Evolutionary conservation across 1,284 basidiomycete genomes (phyloP), one percentile per base, ranked within the genome.

Genomic region (Trametes polyzona): DNA sequence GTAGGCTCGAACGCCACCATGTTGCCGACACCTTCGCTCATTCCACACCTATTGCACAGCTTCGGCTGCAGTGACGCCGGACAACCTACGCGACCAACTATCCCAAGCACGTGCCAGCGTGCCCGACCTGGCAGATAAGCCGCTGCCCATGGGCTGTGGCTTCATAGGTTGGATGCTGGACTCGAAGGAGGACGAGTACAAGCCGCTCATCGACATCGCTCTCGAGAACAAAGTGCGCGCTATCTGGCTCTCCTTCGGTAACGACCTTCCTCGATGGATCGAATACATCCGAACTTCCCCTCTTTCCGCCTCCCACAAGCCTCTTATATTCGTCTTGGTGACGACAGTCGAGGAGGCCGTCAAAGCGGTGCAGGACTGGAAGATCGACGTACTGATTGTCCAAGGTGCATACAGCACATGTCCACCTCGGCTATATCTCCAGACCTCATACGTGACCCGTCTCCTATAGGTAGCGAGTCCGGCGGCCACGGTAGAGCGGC

Each of bases 191-290:
- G 67, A 74, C 27, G 67, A 69, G 5, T 63, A 66, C 37, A 59
- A 73, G 35, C 71, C 79, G 16, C 61, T 81, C n/a, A 67, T 92
- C 12, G 69, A 76, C 9, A 68, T 76, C n/a, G 81, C 81, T 5
- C 74, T 91, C 42, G 78, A 84, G 46, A 76, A 77, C 58, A 73
- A 76, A 17, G 82, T 88, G 16, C 76, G 75, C 44, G 87, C 87
- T 5, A 73, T 92, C 44, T 92, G 90, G 90, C 74, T 92, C 37
- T 76, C 88, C 0, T 91, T 88, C 66, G 90, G 90, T 2, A 69
- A 74, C 36, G 69, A 86, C 63, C 59, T 90, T 14, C 71, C 72
- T 5, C 71, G 74, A 50, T 92, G 88, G 88, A 77, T 89, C 37
- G 67, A 78, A 19, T 77, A 78, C 56, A 76, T 90, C 36, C 85